Base-by-base conservation (phyloP, 306 rosid species). In the Vigna nakashimae region DNA sequence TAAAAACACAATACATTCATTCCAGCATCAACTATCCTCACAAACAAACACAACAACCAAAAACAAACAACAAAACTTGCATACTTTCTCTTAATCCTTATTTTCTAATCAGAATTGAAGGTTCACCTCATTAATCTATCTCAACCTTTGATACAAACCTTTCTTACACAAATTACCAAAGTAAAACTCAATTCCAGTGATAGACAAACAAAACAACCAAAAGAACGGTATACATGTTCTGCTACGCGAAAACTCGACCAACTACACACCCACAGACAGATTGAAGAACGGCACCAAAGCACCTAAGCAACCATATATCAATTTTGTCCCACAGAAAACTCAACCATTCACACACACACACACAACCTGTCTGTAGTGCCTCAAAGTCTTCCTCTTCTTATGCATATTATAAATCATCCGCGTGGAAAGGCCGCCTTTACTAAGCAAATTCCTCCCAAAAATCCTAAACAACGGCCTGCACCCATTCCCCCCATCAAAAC, bases 331-430 rank as follows among this genome's bases (percentile, higher is more conserved):
- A 24, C 4, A 17, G 22, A 5, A 62, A 80, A 74, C 48, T 38
- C 70, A 74, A 71, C 43, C 42, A 18, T 30, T 30, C 34, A 24
- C 16, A 57, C 64, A 40, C 46, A 42, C 46, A 42, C 46, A 42
- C 46, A 40, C 11, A 58, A 88, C 98, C 90, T 95, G 98, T 73
- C 88, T 65, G 76, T 95, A 95, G 80, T 89, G 92, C 79, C 87
- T 83, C 60, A 88, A 89, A 52, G 73, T 82, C 82, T 88, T 90
- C 83, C 83, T 93, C 88, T 91, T 95, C 91, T 90, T 94, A 63
- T 89, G 86, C 97, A 92, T 95, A 45, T 92, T 87, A 67, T 90
- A 95, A 49, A 95, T 73, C 97, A 91, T 95, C 52, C 92, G 97
- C 5, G 98, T 95, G 2, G 90, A 87, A 77, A 89, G 95, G 32